Base-by-base conservation (phyloP, 345 rosid species). In the Firmiana major region DNA sequence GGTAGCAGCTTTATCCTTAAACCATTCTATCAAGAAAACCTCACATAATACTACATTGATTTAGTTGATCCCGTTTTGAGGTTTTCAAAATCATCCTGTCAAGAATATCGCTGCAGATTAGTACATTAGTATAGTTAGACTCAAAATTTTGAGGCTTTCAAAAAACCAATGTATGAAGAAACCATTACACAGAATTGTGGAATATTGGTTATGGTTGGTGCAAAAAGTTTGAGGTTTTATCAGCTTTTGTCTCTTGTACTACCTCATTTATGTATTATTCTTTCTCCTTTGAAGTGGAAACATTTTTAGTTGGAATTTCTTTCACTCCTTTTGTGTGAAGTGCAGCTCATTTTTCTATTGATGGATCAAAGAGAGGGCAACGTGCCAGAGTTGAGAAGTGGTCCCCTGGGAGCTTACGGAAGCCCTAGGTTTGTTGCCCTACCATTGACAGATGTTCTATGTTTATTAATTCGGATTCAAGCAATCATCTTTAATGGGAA, bases 361-460 rank as follows among this genome's bases (percentile, higher is more conserved):
- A 70, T 43, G 81, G 19, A 31, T 31, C 34, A 55, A 36, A 42
- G 26, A 60, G 58, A 76, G 75, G 59, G 64, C 26, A 70, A 83
- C 79, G 82, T 60, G 57, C 63, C 78, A 84, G 87, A 81, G 92
- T 89, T 90, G 92, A 86, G 77, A 83, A 88, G 96, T 91, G 93
- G 96, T 91, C 96, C 96, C 91, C 69, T 15, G 43, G 38, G 55
- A 58, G 64, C 57, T 71, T 22, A 31, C 36, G 45, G 76, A 79
- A 80, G 70, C 85, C 83, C 83, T 81, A 74, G 84, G 78, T 28
- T 77, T 70, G 75, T 73, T 83, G 69, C 85, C 85, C 66, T 74
- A 71, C 49, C 77, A 58, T 73, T 72, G 74, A 77, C 75, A 63
- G 63, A 80, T 77, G 55, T 81, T 71, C 77, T 69, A 36, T 42